phyloP scores from a whole-genome alignment of 495 filamentous ascomycete species.

The Saxophila tyrrhenica region DNA sequence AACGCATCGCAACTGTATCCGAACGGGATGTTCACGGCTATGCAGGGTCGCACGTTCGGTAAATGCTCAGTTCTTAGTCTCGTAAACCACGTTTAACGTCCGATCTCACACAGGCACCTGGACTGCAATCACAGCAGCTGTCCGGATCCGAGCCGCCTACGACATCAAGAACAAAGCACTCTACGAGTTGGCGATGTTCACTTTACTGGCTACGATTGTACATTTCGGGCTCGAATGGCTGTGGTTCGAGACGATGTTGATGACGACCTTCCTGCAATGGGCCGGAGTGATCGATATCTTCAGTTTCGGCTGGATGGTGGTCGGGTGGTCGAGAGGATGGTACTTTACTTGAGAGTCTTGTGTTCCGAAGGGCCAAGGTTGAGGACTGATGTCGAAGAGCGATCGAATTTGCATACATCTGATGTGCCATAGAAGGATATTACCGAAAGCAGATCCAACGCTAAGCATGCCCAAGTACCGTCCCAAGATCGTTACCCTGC shows the following conservation, averaged over 20 bases:
- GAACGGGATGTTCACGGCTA: background rate
- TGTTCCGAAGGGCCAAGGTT: too few species aligned
- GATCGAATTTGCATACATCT: too few species aligned
- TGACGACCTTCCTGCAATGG: slow-evolving; percentile 25
- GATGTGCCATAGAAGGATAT: too few species aligned
- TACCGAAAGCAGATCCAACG: too few species aligned
- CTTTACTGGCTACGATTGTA: slow-evolving; percentile 62
- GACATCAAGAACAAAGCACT: slow-evolving; percentile 56
- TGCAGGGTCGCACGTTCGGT: background rate
- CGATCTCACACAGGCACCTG: too few species aligned
- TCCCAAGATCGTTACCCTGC: too few species aligned
- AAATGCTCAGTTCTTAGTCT: too few species aligned
- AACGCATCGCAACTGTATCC: background rate
- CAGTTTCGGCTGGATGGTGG: background rate
- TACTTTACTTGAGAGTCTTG: background rate
- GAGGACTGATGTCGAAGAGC: too few species aligned
- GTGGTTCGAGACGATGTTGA: slow-evolving; percentile 59
- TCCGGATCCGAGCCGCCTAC: slow-evolving; percentile 79
- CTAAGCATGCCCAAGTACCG: too few species aligned
- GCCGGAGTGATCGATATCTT: background rate
- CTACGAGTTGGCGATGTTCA: slow-evolving; percentile 71
- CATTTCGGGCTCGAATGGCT: slow-evolving; percentile 80
- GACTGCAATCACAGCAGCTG: slow-evolving; percentile 62
- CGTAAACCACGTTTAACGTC: too few species aligned
- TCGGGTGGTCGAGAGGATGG: background rate